Percentiles rank a stretch among this genome's conserved stretches.
phyloP scores from a whole-genome alignment of 768 basidiomycete genomes.

The Zangia roseola region DNA sequence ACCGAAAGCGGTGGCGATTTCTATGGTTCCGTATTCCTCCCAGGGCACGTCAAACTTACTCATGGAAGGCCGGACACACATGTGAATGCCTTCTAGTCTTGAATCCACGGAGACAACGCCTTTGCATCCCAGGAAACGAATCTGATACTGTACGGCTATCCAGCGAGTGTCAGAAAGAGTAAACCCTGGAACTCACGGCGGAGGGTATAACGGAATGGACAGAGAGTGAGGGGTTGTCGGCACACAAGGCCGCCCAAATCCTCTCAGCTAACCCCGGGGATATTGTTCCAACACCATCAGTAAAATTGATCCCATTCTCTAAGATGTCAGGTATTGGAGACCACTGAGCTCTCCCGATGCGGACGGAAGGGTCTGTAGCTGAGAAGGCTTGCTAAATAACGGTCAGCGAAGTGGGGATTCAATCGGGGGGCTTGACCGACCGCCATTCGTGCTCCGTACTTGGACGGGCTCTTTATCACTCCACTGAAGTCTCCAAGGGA shows the following conservation, averaged over 20 bases:
- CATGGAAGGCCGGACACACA: constrained; percentile 75
- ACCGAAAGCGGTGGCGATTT: constrained; percentile 67
- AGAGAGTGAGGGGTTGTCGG: constrained; percentile 36
- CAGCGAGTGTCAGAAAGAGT: not conserved
- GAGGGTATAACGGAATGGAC: constrained; percentile 47
- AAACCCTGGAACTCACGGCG: constrained; percentile 47
- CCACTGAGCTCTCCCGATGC: constrained; percentile 57
- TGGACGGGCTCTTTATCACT: constrained; percentile 62
- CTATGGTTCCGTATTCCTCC: constrained; percentile 56
- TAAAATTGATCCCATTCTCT: constrained; percentile 46
- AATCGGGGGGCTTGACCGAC: constrained; percentile 11
- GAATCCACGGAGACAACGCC: constrained; percentile 75
- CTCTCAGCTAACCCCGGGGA: constrained; percentile 52
- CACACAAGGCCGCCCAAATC: constrained; percentile 60
- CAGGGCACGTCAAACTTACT: constrained; percentile 62
- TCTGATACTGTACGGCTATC: constrained; percentile 56
- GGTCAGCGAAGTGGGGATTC: constrained; percentile 4
- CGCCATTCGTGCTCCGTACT: constrained; percentile 78
- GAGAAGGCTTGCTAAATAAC: constrained; percentile 66
- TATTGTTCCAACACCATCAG: constrained; percentile 83
- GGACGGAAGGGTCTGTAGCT: constrained; percentile 72
- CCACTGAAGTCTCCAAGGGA: constrained; percentile 68
- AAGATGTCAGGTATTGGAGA: constrained; percentile 59
- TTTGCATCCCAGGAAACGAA: constrained; percentile 82
- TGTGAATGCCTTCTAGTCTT: constrained; percentile 49